Evolutionary conservation across 2,329 filamentous ascomycete genomes (phyloP).

Genomic region (Penicillium sp.): DNA sequence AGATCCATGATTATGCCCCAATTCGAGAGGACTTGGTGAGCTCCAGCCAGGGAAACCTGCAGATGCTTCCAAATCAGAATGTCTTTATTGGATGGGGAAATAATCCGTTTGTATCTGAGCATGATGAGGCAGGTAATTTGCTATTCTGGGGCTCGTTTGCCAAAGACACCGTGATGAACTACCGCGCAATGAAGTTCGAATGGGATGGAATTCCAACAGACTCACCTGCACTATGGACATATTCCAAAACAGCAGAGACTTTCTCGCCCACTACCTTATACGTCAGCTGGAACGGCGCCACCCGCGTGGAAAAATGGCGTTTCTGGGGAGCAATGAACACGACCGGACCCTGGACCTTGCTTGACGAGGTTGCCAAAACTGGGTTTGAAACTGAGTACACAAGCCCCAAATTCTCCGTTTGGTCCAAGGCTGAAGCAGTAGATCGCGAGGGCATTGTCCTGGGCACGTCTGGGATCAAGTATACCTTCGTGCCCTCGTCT

Average conservation of each 20-base stretch:
- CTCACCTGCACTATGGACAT: constrained; percentile 43
- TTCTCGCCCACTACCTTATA: constrained; percentile 35
- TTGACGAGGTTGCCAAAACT: constrained; percentile 32
- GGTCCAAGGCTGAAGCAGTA: constrained; percentile 39
- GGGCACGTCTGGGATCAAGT: constrained; percentile 34
- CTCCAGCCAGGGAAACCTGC: constrained; percentile 43
- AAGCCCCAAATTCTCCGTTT: constrained; percentile 29
- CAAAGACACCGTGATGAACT: constrained; percentile 40
- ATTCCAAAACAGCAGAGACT: constrained; percentile 31
- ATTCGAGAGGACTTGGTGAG: constrained; percentile 29
- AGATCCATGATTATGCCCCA: constrained; percentile 34
- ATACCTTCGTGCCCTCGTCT: constrained; percentile 39
- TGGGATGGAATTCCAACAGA: constrained; percentile 44
- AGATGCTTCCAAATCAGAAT: constrained; percentile 39
- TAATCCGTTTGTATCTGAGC: constrained; percentile 42
- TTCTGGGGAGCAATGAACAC: constrained; percentile 36
- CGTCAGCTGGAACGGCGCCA: constrained; percentile 45
- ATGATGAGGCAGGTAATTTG: constrained; percentile 38
- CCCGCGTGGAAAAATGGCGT: constrained; percentile 37
- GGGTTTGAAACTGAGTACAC: constrained; percentile 43
- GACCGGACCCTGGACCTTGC: constrained; percentile 32
- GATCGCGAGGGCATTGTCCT: constrained; percentile 33
- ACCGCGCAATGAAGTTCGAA: constrained; percentile 44
- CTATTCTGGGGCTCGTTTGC: constrained; percentile 41
- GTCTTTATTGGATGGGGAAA: constrained; percentile 46